Base-by-base conservation (phyloP, 163 green algal genomes). In the Scenedesmus sp. region DNA sequence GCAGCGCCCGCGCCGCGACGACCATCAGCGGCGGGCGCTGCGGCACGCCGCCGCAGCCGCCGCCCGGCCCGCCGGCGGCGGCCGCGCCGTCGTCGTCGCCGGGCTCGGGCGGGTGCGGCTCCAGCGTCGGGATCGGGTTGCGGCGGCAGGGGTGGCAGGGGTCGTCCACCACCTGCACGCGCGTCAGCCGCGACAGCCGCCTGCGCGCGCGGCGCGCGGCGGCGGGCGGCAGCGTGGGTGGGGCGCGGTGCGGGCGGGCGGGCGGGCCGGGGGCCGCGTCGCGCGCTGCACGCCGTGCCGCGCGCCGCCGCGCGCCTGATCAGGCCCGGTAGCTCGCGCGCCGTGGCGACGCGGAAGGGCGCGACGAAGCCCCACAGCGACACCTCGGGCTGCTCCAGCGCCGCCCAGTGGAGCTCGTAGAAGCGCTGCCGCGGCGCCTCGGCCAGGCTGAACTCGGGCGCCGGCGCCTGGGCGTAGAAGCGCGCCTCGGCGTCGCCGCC, bases 81-180 rank as follows among this genome's bases (percentile, higher is more conserved):
- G n/a, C n/a, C n/a, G n/a, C n/a, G n/a, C n/a, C n/a, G n/a, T n/a
- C n/a, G n/a, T n/a, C n/a, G n/a, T n/a, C n/a, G n/a, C n/a, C n/a
- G n/a, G n/a, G n/a, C 58, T 29, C 26, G 29, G 4, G 18, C 58
- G 2, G 58, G 58, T 28, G 26, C 26, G 28, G 58, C 58, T 47
- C 29, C 26, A 36, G 58, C 26, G 15, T 29, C 17, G 26, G 26
- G 20, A 66, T 34, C 3, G 58, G 58, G 58, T 66, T 66, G 58
- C 42, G 58, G n/a, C 18, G 58, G 58, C 58, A 66, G 58, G 58
- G 58, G 28, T 66, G 58, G 58, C 58, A 66, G 58, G 58, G 58
- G 15, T 66, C 33, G 17, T 4, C 31, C 11, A 66, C 58, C 31
- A 9, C 58, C 13, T 47, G 29, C 17, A 66, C 58, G 42, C 31